These are phyloP conservation scores for Adenanthera pavonina DNA, from an alignment of 306 rosid genomes.

Conservation along the genomic window DNA sequence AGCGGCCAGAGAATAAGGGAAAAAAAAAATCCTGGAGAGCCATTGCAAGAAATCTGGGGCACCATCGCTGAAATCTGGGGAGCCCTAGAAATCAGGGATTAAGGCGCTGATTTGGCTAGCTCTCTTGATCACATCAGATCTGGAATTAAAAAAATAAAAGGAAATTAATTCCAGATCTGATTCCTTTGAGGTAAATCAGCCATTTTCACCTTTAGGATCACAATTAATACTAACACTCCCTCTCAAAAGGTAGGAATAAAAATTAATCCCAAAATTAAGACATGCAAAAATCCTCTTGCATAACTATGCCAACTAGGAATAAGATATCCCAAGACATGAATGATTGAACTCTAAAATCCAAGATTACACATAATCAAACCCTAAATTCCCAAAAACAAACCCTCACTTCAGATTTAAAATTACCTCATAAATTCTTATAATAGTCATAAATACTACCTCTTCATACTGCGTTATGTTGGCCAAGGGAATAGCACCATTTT, in stretches of 20 bases:
- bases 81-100: neutral
- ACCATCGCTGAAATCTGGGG: neutral
- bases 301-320: neutral
- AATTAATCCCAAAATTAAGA: neutral
- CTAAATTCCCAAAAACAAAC: neutral
- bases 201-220: neutral
- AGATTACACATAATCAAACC: neutral
- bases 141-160: neutral
- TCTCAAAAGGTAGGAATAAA: no score
- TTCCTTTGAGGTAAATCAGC: neutral
- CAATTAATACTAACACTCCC: neutral
- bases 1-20: neutral
- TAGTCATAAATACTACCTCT: neutral
- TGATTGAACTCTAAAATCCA: neutral
- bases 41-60: neutral
- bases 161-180: neutral
- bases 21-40: neutral
- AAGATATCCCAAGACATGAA: neutral
- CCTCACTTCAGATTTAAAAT: neutral
- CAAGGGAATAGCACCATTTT: neutral
- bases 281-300: neutral
- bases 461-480: neutral
- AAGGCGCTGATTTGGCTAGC: neutral
- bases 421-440: neutral
- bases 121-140: neutral